Evolutionary conservation across 768 basidiomycete species (phyloP), one percentile per base, ranked within the genome.

Genomic region (Lactarius trivialis): DNA sequence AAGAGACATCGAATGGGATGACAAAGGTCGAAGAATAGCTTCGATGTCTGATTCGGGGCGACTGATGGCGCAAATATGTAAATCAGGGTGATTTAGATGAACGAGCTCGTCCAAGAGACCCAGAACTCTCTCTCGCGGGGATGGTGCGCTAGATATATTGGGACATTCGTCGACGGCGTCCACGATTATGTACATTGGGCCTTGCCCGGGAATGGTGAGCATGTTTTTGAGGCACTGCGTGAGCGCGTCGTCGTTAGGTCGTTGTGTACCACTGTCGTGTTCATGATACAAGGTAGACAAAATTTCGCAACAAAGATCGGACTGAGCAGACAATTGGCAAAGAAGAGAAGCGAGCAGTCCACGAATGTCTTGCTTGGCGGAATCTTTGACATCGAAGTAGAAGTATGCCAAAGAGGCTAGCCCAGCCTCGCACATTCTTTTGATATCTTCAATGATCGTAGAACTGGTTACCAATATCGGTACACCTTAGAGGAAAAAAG

Each of bases 111-210:
- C 11, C 43, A 60, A 6, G 12, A 60, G 17, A 3, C 21, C 0
- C 30, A 60, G 60, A 26, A 60, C 41, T 14, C 33, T 21, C n/a
- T 60, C 58, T 8, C 50, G 58, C 12, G 36, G 58, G 26, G 58
- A 54, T n/a, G 39, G 9, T 9, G 45, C 19, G 7, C 17, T 33
- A 43, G 33, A n/a, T 33, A 2, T 19, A 15, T 55, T 48, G 14
- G 51, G 53, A 33, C 53, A 60, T 54, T 60, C 60, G 26, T 55
- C 60, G 33, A 60, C 2, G 4, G 60, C 60, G 37, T 60, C 60
- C 2, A 60, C 11, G 12, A n/a, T n/a, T n/a, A n/a, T n/a, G n/a
- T n/a, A n/a, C n/a, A n/a, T n/a, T n/a, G n/a, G n/a, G n/a, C n/a
- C 45, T 17, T 48, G 55, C 7, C 52, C 28, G 3, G 12, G 15